Base-by-base conservation (phyloP, 2,329 filamentous ascomycete genomes). In the Phialophora macrospora region DNA sequence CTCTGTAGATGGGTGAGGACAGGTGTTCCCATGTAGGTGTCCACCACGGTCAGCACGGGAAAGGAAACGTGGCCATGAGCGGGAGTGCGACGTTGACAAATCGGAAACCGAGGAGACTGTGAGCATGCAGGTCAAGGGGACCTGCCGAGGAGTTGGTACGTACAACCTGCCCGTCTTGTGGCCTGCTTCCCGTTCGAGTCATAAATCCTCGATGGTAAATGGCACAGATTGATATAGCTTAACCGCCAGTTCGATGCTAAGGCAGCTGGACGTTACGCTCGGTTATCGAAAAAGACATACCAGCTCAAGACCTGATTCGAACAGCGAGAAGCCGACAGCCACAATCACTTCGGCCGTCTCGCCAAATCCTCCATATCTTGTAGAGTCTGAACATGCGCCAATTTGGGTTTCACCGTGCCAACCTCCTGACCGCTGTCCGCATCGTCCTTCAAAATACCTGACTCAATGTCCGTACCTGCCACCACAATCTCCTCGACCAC, bases 341-440 rank as follows among this genome's bases (percentile, higher is more conserved):
- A 17, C 5, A 44, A 12, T 55, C 30, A 62, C 55, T 62, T 60
- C 9, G 63, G 32, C 49, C 60, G 48, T 24, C 44, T 65, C 55
- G 38, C 52, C 38, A 58, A 4, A 32, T 68, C 63, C 20, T 66
- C 63, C 66, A 68, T 64, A 44, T 68, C 66, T 28, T 64, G 46
- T 48, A 68, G 34, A 14, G 68, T 70, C 52, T 62, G 68, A 22
- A 70, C 60, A 32, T 70, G 68, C 9, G 57, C 63, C n/a, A 68
- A 55, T 34, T 64, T 60, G n/a, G 68, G 68, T 28, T 68, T 70
- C 32, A 66, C 60, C n/a, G 68, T 63, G n/a, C 68, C 68, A 9
- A 51, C 48, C 30, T 49, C 60, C 49, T 70, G 68, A 12, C 28
- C 59, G 9, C 49, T 61, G 9, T 63, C 46, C 24, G 8, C 24